Conservation (phyloP, 805 yeast species). For the Sugiyamaella marilandica region DNA sequence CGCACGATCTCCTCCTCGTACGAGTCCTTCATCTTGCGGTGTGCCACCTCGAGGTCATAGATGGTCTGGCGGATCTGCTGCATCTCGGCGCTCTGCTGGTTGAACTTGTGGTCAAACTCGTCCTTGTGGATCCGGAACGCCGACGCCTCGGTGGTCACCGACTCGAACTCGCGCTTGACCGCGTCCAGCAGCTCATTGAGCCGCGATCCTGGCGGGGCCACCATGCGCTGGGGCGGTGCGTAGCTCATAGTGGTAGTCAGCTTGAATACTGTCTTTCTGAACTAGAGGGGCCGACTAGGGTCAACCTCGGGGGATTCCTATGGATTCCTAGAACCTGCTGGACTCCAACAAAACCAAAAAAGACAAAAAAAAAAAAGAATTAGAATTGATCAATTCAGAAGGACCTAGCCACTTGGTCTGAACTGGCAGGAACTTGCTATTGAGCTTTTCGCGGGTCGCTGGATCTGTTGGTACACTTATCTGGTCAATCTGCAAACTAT, state of each 20-base stretch:
- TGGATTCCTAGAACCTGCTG: too few relatives aligned
- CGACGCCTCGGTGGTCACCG: slow-evolving; percentile 78
- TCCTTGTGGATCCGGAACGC: slow-evolving; percentile 84
- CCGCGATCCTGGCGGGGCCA: slow-evolving; percentile 31
- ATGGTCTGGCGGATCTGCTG: slow-evolving; percentile 92
- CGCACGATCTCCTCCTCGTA: slow-evolving; percentile 89
- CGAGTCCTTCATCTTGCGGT: slow-evolving; percentile 89
- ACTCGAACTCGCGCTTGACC: slow-evolving; percentile 84
- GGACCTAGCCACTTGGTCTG: too few relatives aligned
- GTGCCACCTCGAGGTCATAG: slow-evolving; percentile 89
- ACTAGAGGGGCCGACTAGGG: too few relatives aligned
- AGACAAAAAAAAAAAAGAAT: too few relatives aligned
- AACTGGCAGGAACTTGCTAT: too few relatives aligned
- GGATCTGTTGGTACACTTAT: too few relatives aligned
- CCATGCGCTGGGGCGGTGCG: slow-evolving; percentile 27
- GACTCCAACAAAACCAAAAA: too few relatives aligned
- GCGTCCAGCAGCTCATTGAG: slow-evolving; percentile 84
- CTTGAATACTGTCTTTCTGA: too few relatives aligned
- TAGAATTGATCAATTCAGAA: too few relatives aligned
- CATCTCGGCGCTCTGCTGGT: slow-evolving; percentile 89
- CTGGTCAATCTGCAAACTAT: too few relatives aligned
- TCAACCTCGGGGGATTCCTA: too few relatives aligned
- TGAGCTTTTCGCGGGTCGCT: too few relatives aligned
- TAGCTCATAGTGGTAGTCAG: slow-evolving; percentile 22
- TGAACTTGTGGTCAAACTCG: slow-evolving; percentile 83